phyloP scores from a whole-genome alignment of 352 stramenopile genomes.

The Achlya hypogyna region DNA sequence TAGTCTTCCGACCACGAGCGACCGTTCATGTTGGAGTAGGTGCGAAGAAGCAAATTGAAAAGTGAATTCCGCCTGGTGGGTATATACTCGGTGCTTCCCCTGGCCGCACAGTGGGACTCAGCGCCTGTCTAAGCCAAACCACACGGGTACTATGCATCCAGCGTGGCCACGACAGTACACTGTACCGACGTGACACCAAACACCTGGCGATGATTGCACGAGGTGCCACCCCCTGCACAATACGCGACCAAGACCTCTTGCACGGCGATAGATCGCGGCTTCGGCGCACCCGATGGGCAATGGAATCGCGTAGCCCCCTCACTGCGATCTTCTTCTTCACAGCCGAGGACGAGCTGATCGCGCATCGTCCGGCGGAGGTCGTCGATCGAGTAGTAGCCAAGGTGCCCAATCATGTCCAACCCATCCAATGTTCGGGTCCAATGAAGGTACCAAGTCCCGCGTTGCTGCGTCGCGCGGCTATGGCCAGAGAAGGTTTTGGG shows the following conservation, averaged over 20 bases:
- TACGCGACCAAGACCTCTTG: background rate
- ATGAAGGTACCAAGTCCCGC: too few species aligned
- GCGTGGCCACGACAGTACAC: background rate
- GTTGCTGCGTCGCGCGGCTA: too few species aligned
- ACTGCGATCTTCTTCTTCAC: background rate
- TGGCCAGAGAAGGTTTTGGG: too few species aligned
- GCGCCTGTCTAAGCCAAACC: background rate
- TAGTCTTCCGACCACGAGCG: slow-evolving; percentile 2
- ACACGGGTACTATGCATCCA: background rate
- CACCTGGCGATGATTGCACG: background rate
- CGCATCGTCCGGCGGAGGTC: too few species aligned
- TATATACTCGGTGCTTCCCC: background rate
- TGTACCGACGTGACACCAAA: background rate
- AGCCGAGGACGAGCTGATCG: too few species aligned
- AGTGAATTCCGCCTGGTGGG: background rate
- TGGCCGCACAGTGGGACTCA: background rate
- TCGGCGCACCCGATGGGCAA: too few species aligned
- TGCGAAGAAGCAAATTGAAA: slow-evolving; percentile 3
- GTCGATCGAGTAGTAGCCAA: too few species aligned
- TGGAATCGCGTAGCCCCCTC: too few species aligned
- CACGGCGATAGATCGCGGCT: too few species aligned
- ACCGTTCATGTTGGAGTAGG: background rate
- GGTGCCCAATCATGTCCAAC: too few species aligned
- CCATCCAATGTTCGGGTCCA: too few species aligned
- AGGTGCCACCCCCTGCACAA: background rate